Conservation (phyloP, 176 grass and related monocot genomes). For the Oryza rufipogon region DNA sequence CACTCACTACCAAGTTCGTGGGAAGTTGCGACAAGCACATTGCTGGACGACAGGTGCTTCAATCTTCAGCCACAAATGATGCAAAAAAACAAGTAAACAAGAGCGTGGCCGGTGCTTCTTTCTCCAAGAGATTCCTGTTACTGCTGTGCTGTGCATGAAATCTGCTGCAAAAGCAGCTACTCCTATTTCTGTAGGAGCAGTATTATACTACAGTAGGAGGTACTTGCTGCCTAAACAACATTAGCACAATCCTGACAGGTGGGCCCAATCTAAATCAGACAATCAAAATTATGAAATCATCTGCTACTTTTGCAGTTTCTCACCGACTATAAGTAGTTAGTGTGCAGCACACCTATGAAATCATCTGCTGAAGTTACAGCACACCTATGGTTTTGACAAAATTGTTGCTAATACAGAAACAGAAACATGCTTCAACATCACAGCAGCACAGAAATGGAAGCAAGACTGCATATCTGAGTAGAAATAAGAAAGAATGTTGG, state of each 20-base stretch:
- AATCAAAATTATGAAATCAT: neutral
- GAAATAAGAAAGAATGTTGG: conserved; percentile 47
- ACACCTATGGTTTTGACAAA: neutral
- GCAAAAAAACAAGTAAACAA: neutral
- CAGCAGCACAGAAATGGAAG: neutral
- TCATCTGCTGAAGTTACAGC: neutral
- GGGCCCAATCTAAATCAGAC: neutral
- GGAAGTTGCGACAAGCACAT: neutral
- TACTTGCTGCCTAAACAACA: neutral
- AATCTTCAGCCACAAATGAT: neutral
- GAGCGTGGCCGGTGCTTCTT: neutral
- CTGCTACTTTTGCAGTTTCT: too few species aligned
- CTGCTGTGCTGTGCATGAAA: neutral
- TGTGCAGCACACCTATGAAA: too few species aligned
- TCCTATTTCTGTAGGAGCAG: neutral
- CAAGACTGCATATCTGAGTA: neutral
- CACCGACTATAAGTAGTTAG: too few species aligned
- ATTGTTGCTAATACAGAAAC: neutral
- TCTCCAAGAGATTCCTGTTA: neutral
- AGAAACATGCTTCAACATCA: neutral
- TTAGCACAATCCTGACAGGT: neutral
- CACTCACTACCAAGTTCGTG: neutral
- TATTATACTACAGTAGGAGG: neutral
- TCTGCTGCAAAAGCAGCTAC: neutral
- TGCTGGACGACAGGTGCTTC: neutral